Conservation (phyloP, 2,329 filamentous ascomycete genomes). For the Pezicula rhizophila region DNA sequence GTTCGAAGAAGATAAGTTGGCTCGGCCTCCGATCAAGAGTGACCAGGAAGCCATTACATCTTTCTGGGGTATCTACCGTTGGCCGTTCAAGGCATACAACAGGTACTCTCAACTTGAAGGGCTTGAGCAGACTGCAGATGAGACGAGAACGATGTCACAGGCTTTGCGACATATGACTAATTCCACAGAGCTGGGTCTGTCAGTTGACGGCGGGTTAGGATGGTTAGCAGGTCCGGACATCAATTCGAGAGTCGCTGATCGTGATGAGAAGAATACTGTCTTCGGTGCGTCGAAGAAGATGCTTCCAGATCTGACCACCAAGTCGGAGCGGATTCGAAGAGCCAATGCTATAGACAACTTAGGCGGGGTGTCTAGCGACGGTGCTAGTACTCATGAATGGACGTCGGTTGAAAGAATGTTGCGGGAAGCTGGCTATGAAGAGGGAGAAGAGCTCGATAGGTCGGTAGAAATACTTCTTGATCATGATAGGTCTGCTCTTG, state of each 20-base stretch:
- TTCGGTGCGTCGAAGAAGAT: slow-evolving; percentile 37
- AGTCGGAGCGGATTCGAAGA: background rate
- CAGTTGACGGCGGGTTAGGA: slow-evolving; percentile 61
- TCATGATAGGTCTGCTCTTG: slow-evolving; percentile 5
- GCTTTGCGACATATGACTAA: slow-evolving; percentile 51
- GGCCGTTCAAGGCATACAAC: slow-evolving; percentile 54
- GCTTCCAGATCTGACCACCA: slow-evolving; percentile 25
- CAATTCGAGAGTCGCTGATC: slow-evolving; percentile 37
- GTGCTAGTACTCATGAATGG: background rate
- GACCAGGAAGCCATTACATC: slow-evolving; percentile 46
- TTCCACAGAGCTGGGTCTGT: slow-evolving; percentile 59
- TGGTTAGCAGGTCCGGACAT: slow-evolving; percentile 59
- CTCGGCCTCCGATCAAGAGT: slow-evolving; percentile 49
- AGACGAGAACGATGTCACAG: slow-evolving; percentile 52
- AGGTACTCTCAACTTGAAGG: slow-evolving; percentile 53
- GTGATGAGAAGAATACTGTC: slow-evolving; percentile 32
- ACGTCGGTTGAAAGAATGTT: slow-evolving; percentile 14
- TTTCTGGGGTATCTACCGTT: slow-evolving; percentile 61
- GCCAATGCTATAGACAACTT: slow-evolving; percentile 1
- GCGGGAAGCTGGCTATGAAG: slow-evolving; percentile 18
- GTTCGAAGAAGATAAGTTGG: slow-evolving; percentile 47
- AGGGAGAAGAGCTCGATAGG: slow-evolving; percentile 11
- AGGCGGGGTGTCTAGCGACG: background rate
- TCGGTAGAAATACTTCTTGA: slow-evolving; percentile 17
- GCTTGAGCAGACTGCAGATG: slow-evolving; percentile 58